Base-by-base conservation (phyloP, 2,329 filamentous ascomycete species). In the Neopestalotiopsis sp. region DNA sequence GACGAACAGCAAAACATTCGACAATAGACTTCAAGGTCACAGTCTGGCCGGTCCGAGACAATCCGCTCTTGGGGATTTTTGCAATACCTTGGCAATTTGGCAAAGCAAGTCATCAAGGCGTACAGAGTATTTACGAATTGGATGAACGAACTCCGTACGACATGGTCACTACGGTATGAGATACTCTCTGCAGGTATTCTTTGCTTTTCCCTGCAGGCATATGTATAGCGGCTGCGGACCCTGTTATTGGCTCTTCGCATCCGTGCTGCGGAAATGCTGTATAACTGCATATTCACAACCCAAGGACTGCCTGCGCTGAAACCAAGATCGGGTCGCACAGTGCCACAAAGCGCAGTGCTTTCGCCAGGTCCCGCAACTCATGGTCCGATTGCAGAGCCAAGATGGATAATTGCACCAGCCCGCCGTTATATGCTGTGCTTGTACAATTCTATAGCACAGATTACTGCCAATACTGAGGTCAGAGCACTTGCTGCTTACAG, bases 281-380 rank as follows among this genome's bases (percentile, higher is more conserved):
- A 49, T 49, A 49, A 49, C 42, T 49, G 42, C 42, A 53, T 53
- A 53, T 53, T 17, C 14, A 17, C 45, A 28, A 53, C 5, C 14
- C 45, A 53, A n/a, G 45, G 17, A 53, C 20, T 17, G 45, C 17
- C 45, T 53, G 45, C 45, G 14, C 17, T 53, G 45, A 53, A 53
- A 53, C 45, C 45, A 53, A n/a, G 45, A 53, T 53, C 45, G 17
- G 45, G 45, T 53, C 45, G 45, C 45, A 53, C 45, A 53, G 45
- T 53, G 45, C 17, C 45, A 53, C n/a, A 53, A 20, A 49, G 42
- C 45, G 20, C 45, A 53, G 17, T 28, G 24, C 45, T 53, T 53
- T 53, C 45, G 45, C 45, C n/a, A 53, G 45, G 45, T 53, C 45
- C 45, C 6, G 45, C 45, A 53, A 5, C 45, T n/a, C n/a, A n/a